Base-by-base conservation (phyloP, 768 basidiomycete genomes). In the Suillus cothurnatus region DNA sequence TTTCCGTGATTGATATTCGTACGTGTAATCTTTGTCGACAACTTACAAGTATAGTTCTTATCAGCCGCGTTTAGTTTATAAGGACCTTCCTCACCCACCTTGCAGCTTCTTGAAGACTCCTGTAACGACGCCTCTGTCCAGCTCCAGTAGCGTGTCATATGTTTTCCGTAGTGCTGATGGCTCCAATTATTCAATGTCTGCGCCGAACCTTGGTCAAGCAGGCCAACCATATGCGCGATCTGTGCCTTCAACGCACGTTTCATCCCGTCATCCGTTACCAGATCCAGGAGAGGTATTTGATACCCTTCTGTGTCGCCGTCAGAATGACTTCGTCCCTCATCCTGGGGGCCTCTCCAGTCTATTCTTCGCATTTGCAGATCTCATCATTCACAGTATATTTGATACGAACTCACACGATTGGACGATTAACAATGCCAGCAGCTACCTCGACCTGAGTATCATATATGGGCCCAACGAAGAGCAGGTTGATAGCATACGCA, bases 71-170 rank as follows among this genome's bases (percentile, higher is more conserved):
- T 49, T 73, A 90, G 89, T 93, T 49, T 93, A 88, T 81, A 87
- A 89, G 66, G 93, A 93, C 74, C 84, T 94, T 41, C 91, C 91
- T 4, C 92, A 92, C 67, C 92, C 92, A 6, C 88, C 90, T 12
- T 76, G 74, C 58, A 80, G 31, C 31, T 55, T 55, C 53, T 34
- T 55, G 32, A 55, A 55, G 32, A 34, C 31, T 34, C 53, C 32
- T n/a, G 6, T n/a, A 14, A 34, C 31, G 11, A n/a, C 31, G 11
- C 12, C 32, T n/a, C 12, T 14, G 31, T n/a, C 53, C 21, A 34
- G 32, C 53, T 55, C 12, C 34, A 72, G 72, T 11, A 49, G 70
- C 31, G 69, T 80, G 31, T 68, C 80, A 41, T 89, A 89, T 65
- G 82, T 82, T 6, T 88, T 79, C 70, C 85, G 91, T 53, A 77